Base-by-base conservation (phyloP, 2,329 filamentous ascomycete species). In the Neonectria neomacrospora region DNA sequence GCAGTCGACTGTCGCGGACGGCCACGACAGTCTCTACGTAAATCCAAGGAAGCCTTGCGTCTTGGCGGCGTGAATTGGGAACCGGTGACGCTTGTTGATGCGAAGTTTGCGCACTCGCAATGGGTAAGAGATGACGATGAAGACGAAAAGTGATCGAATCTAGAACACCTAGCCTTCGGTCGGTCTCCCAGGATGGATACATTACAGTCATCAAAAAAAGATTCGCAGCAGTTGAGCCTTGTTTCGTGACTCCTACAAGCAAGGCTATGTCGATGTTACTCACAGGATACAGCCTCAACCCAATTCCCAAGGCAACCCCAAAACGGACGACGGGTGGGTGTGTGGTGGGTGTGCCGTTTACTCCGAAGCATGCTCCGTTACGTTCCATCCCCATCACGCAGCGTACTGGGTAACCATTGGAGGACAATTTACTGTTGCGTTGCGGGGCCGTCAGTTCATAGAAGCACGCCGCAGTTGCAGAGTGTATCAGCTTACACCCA, bases 1-100 rank as follows among this genome's bases (percentile, higher is more conserved):
- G 26, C 5, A 42, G 10, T 6, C 26, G 10, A n/a, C 12, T 45
- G 28, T 37, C 52, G 34, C 10, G 30, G 45, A 47, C 28, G 22
- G 45, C 44, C 30, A n/a, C 58, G 58, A 55, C 52, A 22, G 42
- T 39, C 7, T 56, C 52, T 45, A 56, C 58, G 58, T 61, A 51
- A 56, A 28, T 18, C 10, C 37, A 45, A 8, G 42, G 42, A 45
- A 45, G 52, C 53, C n/a, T 16, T 32, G 39, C 20, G 22, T 45
- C 23, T n/a, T 28, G 6, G 22, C 30, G 34, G n/a, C 6, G 10
- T n/a, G 37, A 10, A 26, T 22, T 23, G 18, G 23, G 14, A 26
- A 23, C 10, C 20, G 11, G n/a, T 11, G 11, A 30, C 18, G 26
- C n/a, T 23, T 14, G 39, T 20, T 10, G n/a, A 50, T 45, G 18